Evolutionary conservation across 2,329 filamentous ascomycete species (phyloP), one percentile per base, ranked within the genome.

Genomic region (Pseudogymnoascus sp.): DNA sequence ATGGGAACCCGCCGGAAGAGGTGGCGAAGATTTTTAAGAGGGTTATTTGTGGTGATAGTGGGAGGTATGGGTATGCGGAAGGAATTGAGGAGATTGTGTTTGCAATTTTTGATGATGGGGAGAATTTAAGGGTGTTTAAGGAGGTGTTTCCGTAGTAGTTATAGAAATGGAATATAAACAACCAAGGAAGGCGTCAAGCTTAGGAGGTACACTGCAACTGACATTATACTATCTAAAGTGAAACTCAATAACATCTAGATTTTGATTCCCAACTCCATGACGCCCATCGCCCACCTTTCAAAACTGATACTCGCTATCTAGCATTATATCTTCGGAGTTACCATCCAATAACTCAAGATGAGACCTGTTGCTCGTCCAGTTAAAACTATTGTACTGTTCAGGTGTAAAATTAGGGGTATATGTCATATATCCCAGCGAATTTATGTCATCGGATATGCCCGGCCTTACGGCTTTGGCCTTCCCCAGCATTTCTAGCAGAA

Each of bases 21-120:
- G 83, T 90, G n/a, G 86, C 84, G 1, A 64, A 75, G 36, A 86
- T 85, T 67, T 91, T 87, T 80, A 71, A 77, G 28, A 81, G 85
- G 68, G 85, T 65, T 12, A 64, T 71, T n/a, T 89, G 36, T 74
- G 90, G 62, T 63, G 70, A 31, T 85, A 90, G 70, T 38, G 65
- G 0, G 87, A 90, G 74, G 89, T 88, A 66, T 68, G 73, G 40
- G 84, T 84, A 1, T 83, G 84, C 0, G 88, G 86, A 84, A 89
- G 86, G 83, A 75, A 82, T 69, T 42, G 72, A 74, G 68, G 80
- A 81, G 62, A 74, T 90, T 16, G 79, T 84, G 66, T 90, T 90
- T 78, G 88, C 87, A 0, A 82, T 90, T 59, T 77, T 75, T 63
- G 80, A 82, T 65, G 70, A 59, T 76, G 79, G 61, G 79, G 79